Percentiles rank a stretch among this genome's conserved stretches.
Conservation (phyloP, 202 grass and related monocot genomes). For the Setaria viridis region DNA sequence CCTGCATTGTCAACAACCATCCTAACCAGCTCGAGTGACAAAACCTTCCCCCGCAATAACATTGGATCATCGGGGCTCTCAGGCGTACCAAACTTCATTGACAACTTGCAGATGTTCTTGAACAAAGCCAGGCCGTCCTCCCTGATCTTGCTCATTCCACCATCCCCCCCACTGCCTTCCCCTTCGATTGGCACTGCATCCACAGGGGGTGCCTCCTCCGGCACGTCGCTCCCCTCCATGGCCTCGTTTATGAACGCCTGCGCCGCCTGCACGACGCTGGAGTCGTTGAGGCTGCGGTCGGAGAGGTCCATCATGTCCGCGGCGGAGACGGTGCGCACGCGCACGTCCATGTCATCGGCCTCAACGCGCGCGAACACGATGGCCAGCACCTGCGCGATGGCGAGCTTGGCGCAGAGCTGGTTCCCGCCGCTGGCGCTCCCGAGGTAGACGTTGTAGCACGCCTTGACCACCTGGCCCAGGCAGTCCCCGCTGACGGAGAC, state of each 20-base stretch:
- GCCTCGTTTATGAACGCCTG: slow-evolving; percentile 91
- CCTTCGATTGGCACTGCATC: slow-evolving; percentile 19
- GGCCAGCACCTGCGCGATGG: slow-evolving; percentile 79
- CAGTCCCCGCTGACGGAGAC: slow-evolving; percentile 69
- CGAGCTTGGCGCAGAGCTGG: slow-evolving; percentile 93
- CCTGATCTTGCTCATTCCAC: slow-evolving; percentile 65
- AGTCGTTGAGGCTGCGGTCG: slow-evolving; percentile 93
- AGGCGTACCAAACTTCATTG: slow-evolving; percentile 81
- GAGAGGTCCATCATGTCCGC: slow-evolving; percentile 98
- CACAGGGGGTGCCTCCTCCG: slow-evolving; percentile 25
- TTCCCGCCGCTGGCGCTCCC: slow-evolving; percentile 75
- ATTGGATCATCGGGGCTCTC: slow-evolving; percentile 85
- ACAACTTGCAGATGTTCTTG: slow-evolving; percentile 92
- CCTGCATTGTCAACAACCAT: slow-evolving; percentile 82
- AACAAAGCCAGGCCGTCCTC: slow-evolving; percentile 87
- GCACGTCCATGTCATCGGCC: slow-evolving; percentile 63
- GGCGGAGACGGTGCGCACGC: slow-evolving; percentile 68
- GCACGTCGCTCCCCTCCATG: slow-evolving; percentile 74
- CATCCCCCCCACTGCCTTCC: slow-evolving; percentile 18
- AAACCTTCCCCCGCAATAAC: slow-evolving; percentile 85
- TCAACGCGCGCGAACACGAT: slow-evolving; percentile 69
- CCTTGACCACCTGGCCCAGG: slow-evolving; percentile 71
- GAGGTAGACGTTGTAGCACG: slow-evolving; percentile 93
- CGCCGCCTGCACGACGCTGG: slow-evolving; percentile 74
- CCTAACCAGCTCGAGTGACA: slow-evolving; percentile 87